phyloP scores from a whole-genome alignment of 1,139 yeast species.

The Kodamaea ohmeri region DNA sequence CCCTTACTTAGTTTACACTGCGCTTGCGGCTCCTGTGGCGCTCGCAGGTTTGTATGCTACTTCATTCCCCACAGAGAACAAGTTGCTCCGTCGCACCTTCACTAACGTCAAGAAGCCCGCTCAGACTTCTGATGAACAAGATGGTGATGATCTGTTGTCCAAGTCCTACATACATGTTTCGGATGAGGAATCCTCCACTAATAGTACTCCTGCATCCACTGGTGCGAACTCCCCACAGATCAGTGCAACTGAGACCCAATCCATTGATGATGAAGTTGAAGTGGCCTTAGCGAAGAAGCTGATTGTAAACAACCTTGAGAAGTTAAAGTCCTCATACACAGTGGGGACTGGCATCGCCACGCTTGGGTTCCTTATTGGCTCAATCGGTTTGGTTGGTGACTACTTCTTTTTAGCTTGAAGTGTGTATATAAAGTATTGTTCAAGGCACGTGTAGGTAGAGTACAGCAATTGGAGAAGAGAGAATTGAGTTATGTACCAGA shows the following conservation, averaged over 20 bases:
- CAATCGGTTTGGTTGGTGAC: slow-evolving; percentile 53
- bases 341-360: slow-evolving; percentile 42
- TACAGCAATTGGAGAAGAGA: too few species aligned
- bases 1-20: slow-evolving; percentile 56
- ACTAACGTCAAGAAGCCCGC: neutral
- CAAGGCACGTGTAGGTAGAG: too few species aligned
- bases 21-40: slow-evolving; percentile 43
- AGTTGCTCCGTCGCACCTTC: slow-evolving; percentile 10
- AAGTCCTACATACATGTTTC: slow-evolving; percentile 52
- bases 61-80: slow-evolving; percentile 12
- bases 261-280: slow-evolving; percentile 44
- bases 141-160: slow-evolving; percentile 39
- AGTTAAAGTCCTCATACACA: slow-evolving; percentile 30
- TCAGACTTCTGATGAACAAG: slow-evolving; percentile 9
- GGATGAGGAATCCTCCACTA: slow-evolving; percentile 34
- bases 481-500: too few species aligned
- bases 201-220: slow-evolving; percentile 32
- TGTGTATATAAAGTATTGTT: neutral
- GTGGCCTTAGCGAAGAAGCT: slow-evolving; percentile 42
- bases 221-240: slow-evolving; percentile 33
- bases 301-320: slow-evolving; percentile 30
- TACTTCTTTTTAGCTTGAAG: slow-evolving; percentile 22
- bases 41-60: slow-evolving; percentile 15
- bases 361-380: slow-evolving; percentile 40
- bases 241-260: slow-evolving; percentile 5